A percentile compares a stretch with the other conserved stretches of the same genome.
Conservation (phyloP, 1,284 basidiomycete genomes). For the Sporisorium reilianum region DNA sequence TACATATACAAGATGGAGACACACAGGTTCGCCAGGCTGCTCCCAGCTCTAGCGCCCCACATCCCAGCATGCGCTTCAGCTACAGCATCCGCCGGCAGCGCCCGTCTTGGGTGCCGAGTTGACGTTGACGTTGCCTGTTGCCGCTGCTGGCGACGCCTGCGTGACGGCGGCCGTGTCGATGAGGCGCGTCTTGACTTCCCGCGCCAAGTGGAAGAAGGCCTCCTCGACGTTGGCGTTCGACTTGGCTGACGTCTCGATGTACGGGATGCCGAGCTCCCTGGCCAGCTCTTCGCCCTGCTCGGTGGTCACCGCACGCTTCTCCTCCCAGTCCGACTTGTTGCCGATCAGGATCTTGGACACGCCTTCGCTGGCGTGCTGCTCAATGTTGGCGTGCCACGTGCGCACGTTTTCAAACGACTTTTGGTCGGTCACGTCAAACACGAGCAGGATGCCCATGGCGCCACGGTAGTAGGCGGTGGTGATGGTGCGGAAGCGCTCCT, state of each 20-base stretch:
- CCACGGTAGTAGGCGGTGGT: conserved; percentile 99
- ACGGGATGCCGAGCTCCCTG: conserved; percentile 88
- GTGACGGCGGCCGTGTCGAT: conserved; percentile 76
- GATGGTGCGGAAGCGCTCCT: conserved; percentile 99
- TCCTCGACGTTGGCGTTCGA: conserved; percentile 98
- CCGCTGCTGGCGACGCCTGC: conserved; percentile 36
- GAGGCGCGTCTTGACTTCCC: conserved; percentile 83
- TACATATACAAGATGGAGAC: conserved; percentile 2
- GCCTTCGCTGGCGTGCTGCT: conserved; percentile 97
- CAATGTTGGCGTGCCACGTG: conserved; percentile 98
- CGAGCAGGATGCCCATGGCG: conserved; percentile 98
- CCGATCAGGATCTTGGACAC: conserved; percentile 99
- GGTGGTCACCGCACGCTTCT: conserved; percentile 91
- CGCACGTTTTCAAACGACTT: conserved; percentile 98
- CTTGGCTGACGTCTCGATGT: conserved; percentile 98
- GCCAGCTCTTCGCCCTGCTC: conserved; percentile 81
- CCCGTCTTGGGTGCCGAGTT: conserved; percentile 48
- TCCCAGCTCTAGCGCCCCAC: neutral
- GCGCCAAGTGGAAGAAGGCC: conserved; percentile 95
- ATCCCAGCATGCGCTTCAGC: conserved; percentile 9
- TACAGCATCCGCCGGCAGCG: conserved; percentile 36
- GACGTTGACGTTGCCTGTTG: conserved; percentile 52
- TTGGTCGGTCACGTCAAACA: conserved; percentile 99
- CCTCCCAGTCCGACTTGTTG: conserved; percentile 99
- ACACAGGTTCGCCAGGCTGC: neutral